These are phyloP conservation scores for Microstegium vimineum DNA, from an alignment of 176 grass and related monocot genomes.

Conservation along the genomic window DNA sequence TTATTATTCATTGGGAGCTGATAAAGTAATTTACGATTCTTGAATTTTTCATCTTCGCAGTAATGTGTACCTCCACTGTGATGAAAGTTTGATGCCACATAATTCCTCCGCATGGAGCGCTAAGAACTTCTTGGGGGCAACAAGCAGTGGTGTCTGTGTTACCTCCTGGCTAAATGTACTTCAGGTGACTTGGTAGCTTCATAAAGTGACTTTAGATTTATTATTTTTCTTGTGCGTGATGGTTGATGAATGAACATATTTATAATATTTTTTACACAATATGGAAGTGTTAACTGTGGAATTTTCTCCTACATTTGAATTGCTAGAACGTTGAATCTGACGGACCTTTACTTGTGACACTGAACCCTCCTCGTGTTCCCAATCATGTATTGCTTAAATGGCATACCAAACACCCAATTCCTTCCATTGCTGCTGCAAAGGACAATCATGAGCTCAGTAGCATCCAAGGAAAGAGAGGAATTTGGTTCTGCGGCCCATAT, in stretches of 20 bases:
- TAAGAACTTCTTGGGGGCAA: conserved; percentile 81
- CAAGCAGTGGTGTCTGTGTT: conserved; percentile 43
- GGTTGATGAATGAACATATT: neutral
- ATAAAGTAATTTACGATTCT: neutral
- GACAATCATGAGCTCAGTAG: conserved; percentile 50
- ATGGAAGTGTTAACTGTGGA: neutral
- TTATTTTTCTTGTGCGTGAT: neutral
- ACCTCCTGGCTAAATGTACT: conserved; percentile 90
- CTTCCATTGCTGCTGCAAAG: conserved; percentile 61
- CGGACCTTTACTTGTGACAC: conserved; percentile 57
- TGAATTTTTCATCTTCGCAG: conserved; percentile 18
- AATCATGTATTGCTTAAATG: conserved; percentile 69
- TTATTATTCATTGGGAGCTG: neutral
- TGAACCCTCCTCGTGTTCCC: conserved; percentile 59
- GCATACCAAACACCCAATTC: conserved; percentile 66
- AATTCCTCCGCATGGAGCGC: conserved; percentile 76
- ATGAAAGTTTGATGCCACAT: conserved; percentile 72
- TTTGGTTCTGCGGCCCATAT: conserved; percentile 87
- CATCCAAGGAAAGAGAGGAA: conserved; percentile 70
- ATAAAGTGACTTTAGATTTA: neutral
- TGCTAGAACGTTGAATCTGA: conserved; percentile 61
- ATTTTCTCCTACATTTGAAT: neutral
- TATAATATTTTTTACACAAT: neutral
- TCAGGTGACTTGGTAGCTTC: conserved; percentile 40
- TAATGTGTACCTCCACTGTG: conserved; percentile 76